These are phyloP conservation scores for Neopestalotiopsis sp. DNA, from an alignment of 2,329 filamentous ascomycete species.

Conservation along the genomic window DNA sequence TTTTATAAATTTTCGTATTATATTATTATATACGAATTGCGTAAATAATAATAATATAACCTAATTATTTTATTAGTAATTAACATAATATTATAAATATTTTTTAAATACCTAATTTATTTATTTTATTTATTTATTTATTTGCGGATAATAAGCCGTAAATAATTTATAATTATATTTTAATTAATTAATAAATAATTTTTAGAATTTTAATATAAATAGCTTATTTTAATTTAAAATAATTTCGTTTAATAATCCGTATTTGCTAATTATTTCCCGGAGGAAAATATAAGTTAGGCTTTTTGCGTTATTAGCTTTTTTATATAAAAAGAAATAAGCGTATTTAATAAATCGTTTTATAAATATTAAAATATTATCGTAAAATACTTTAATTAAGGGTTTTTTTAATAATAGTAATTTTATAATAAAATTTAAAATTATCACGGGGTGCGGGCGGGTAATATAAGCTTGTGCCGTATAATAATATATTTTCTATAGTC, in stretches of 20 bases:
- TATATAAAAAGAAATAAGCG: background rate
- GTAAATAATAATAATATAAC: conserved; percentile 13
- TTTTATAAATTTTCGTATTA: background rate
- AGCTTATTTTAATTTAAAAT: conserved; percentile 1
- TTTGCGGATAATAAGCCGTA: conserved; percentile 21
- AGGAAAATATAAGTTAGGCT: background rate
- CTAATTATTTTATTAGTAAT: conserved; percentile 7
- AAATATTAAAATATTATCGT: background rate
- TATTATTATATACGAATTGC: background rate
- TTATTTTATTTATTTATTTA: conserved; percentile 18
- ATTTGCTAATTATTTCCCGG: background rate
- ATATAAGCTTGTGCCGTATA: too few relatives aligned
- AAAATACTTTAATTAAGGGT: background rate
- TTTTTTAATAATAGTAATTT: background rate
- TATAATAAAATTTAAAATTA: background rate
- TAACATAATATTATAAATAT: conserved; percentile 16
- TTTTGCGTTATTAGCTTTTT: background rate
- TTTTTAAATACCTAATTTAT: background rate
- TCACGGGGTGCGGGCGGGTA: too few relatives aligned
- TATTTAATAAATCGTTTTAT: background rate
- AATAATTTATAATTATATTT: background rate
- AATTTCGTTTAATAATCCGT: conserved; percentile 3
- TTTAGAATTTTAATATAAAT: conserved; percentile 9
- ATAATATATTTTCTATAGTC: too few relatives aligned
- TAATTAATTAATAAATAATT: background rate